phyloP scores from a whole-genome alignment of 164 flowering plant species.

The Piper longum region DNA sequence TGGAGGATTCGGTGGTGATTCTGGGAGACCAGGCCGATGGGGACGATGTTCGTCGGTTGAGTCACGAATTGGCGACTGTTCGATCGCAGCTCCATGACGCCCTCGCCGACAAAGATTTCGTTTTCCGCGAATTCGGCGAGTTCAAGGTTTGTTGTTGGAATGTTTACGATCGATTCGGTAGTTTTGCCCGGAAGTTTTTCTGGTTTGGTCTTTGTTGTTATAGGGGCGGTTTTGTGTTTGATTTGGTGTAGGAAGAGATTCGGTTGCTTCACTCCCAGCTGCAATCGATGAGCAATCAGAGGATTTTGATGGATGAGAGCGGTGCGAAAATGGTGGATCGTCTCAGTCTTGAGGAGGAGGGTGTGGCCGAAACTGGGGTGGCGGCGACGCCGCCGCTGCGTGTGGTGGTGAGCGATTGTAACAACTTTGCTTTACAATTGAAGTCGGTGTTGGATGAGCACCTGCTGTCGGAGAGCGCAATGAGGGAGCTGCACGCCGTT shows the following conservation, averaged over 20 bases:
- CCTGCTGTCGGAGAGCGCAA: slow-evolving; percentile 23
- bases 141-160: not conserved
- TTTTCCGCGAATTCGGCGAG: slow-evolving; percentile 3
- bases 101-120: slow-evolving; percentile 33
- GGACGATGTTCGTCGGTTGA: slow-evolving; percentile 9
- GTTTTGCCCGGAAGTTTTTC: too few species aligned
- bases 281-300: slow-evolving; percentile 16
- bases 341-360: slow-evolving; percentile 15
- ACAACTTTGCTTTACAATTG: slow-evolving; percentile 17
- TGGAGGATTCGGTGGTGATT: slow-evolving; percentile 7
- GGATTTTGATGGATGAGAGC: slow-evolving; percentile 11
- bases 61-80: slow-evolving; percentile 33
- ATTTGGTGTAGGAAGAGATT: slow-evolving; percentile 66
- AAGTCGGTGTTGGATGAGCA: slow-evolving; percentile 25
- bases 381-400: slow-evolving; percentile 15
- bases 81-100: slow-evolving; percentile 30
- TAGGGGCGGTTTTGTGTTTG: slow-evolving; percentile 5
- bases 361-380: slow-evolving; percentile 5
- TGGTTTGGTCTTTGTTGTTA: too few species aligned
- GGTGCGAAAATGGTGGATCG: slow-evolving; percentile 10
- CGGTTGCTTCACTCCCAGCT: slow-evolving; percentile 24
- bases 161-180: too few species aligned
- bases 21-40: slow-evolving; percentile 15
- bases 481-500: slow-evolving; percentile 38
- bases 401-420: slow-evolving; percentile 38